A percentile compares a stretch with the other conserved stretches of the same genome.
These are phyloP conservation scores for Cytospora paraplurivora DNA, from an alignment of 2,329 filamentous ascomycete genomes.

Conservation along the genomic window DNA sequence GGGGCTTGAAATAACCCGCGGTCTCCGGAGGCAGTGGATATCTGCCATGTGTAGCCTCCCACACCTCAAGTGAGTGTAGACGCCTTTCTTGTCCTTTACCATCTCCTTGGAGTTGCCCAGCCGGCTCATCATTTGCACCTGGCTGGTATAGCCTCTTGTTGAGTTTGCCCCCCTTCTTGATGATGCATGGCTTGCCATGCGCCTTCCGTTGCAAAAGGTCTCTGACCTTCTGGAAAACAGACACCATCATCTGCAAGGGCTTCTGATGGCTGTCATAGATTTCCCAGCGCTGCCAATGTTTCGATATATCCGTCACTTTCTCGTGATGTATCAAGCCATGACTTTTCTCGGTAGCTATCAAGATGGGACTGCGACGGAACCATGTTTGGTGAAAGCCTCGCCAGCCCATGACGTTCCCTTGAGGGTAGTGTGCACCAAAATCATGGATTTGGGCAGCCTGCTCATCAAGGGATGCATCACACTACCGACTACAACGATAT, in stretches of 20 bases:
- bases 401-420: not conserved
- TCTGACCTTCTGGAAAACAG: not conserved
- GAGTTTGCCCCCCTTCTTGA: not conserved
- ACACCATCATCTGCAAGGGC: not conserved
- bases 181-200: not conserved
- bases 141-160: not conserved
- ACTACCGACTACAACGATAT: not conserved
- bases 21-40: not conserved
- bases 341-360: not conserved
- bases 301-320: not conserved
- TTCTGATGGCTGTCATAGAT: not conserved
- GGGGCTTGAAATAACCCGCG: not conserved
- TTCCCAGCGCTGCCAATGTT: not conserved
- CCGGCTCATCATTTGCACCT: not conserved
- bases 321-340: not conserved
- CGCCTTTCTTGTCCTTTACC: not conserved
- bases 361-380: not conserved
- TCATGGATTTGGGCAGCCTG: not conserved
- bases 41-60: slow-evolving; percentile 3
- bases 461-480: not conserved
- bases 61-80: not conserved
- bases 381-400: not conserved
- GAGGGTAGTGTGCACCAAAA: not conserved
- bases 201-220: not conserved
- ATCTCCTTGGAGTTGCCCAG: not conserved